A percentile compares a stretch with the other conserved stretches of the same genome.
Conservation (phyloP, 331 rosid species). For the Pyracantha coccinea region DNA sequence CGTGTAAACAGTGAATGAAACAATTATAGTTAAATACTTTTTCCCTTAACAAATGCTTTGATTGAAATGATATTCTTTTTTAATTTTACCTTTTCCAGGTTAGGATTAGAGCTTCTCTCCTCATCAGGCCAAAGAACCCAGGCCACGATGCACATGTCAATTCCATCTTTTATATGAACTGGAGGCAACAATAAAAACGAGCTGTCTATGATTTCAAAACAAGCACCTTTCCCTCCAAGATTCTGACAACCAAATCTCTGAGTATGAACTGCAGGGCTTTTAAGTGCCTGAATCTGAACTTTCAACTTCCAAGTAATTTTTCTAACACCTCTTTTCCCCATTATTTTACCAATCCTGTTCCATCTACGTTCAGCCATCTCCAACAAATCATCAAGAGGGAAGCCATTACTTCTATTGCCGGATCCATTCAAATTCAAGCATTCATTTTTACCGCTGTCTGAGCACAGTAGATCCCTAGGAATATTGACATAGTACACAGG, state of each 20-base stretch:
- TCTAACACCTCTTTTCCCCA: conserved; percentile 50
- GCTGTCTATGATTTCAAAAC: conserved; percentile 55
- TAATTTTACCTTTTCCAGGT: conserved; percentile 75
- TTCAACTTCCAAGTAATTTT: conserved; percentile 87
- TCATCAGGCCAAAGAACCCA: conserved; percentile 99
- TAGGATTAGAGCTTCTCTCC: conserved; percentile 77
- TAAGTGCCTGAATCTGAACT: conserved; percentile 80
- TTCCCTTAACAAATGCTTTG: not conserved
- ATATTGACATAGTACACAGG: conserved; percentile 79
- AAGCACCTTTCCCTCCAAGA: conserved; percentile 33
- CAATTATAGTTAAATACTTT: not conserved
- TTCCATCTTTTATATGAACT: conserved; percentile 44
- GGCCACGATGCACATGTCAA: conserved; percentile 67
- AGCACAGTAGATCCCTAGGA: conserved; percentile 69
- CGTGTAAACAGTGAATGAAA: not conserved
- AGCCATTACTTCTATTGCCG: conserved; percentile 30
- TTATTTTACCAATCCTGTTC: conserved; percentile 57
- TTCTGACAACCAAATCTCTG: conserved; percentile 61
- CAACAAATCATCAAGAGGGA: conserved; percentile 40
- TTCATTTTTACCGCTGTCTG: conserved; percentile 34
- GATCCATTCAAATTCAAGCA: conserved; percentile 27
- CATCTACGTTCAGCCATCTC: conserved; percentile 55
- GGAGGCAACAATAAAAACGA: conserved; percentile 55
- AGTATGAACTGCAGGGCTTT: conserved; percentile 58
- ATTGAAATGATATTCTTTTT: not conserved